Percentiles rank a stretch among this genome's conserved stretches.
phyloP scores from a whole-genome alignment of 345 rosid species.

The thale cress (Arabidopsis thaliana) region DNA sequence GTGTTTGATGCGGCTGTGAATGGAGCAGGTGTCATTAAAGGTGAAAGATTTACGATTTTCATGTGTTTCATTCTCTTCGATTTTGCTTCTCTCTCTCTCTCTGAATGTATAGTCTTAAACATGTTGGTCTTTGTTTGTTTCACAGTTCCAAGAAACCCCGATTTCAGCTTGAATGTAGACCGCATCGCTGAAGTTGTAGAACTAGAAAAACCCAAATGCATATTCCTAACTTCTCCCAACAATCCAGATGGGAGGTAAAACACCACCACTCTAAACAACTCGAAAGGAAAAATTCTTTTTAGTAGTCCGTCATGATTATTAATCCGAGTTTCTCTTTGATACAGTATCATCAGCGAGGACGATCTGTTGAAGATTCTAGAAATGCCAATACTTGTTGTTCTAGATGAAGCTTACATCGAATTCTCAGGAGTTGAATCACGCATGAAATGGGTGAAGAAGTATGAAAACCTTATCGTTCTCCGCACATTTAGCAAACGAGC shows the following conservation, averaged over 20 bases:
- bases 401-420: constrained; percentile 95
- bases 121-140: constrained; percentile 19
- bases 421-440: constrained; percentile 82
- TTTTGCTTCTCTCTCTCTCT: background rate
- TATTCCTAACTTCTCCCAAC: constrained; percentile 93
- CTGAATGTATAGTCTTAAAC: constrained; percentile 1
- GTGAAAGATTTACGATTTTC: constrained; percentile 45
- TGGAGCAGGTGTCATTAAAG: constrained; percentile 78
- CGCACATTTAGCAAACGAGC: constrained; percentile 99
- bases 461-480: constrained; percentile 90
- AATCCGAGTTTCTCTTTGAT: constrained; percentile 10
- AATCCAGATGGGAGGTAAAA: constrained; percentile 96
- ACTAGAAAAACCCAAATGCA: constrained; percentile 86
- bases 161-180: constrained; percentile 85
- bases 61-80: background rate
- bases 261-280: background rate
- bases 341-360: constrained; percentile 75
- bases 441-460: constrained; percentile 95
- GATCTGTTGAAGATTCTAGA: constrained; percentile 79
- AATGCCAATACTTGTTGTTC: constrained; percentile 84
- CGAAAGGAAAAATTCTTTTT: background rate
- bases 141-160: constrained; percentile 81
- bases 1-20: constrained; percentile 97
- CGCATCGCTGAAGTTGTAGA: constrained; percentile 68
- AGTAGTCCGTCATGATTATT: background rate